Evolutionary conservation across 176 grass and related monocot species (phyloP).

Genomic region (Triticum urartu): DNA sequence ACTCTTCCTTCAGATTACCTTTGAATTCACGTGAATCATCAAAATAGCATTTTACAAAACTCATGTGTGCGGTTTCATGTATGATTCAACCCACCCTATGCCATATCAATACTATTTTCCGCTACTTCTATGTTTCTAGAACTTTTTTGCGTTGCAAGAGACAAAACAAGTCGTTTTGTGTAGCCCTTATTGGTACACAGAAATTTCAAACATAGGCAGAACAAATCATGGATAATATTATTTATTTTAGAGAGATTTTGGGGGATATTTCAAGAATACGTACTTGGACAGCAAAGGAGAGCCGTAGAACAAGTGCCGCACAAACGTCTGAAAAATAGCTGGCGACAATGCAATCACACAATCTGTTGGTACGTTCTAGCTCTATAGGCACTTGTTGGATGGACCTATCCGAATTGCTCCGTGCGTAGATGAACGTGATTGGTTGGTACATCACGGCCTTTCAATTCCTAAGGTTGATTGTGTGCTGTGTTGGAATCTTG

Average conservation of each 20-base stretch:
- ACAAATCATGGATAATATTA: background rate
- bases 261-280: background rate
- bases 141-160: too few relatives aligned
- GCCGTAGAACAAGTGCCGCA: constrained; percentile 29
- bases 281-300: constrained; percentile 12
- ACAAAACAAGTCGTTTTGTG: too few relatives aligned
- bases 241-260: background rate
- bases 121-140: too few relatives aligned
- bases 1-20: too few relatives aligned
- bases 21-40: too few relatives aligned
- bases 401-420: constrained; percentile 24
- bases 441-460: constrained; percentile 19
- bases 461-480: background rate
- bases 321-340: constrained; percentile 15
- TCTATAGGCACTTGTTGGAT: constrained; percentile 10
- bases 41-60: too few relatives aligned
- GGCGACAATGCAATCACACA: constrained; percentile 25
- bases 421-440: constrained; percentile 24
- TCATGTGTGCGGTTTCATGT: too few relatives aligned
- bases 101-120: too few relatives aligned
- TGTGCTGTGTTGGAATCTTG: constrained; percentile 17
- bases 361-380: constrained; percentile 27
- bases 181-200: background rate
- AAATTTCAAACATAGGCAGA: background rate
- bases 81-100: too few relatives aligned